Percentiles rank a stretch among this genome's conserved stretches.
Evolutionary conservation across 23 red algal genomes (phyloP).

Genomic region (Agarophyton chilense): DNA sequence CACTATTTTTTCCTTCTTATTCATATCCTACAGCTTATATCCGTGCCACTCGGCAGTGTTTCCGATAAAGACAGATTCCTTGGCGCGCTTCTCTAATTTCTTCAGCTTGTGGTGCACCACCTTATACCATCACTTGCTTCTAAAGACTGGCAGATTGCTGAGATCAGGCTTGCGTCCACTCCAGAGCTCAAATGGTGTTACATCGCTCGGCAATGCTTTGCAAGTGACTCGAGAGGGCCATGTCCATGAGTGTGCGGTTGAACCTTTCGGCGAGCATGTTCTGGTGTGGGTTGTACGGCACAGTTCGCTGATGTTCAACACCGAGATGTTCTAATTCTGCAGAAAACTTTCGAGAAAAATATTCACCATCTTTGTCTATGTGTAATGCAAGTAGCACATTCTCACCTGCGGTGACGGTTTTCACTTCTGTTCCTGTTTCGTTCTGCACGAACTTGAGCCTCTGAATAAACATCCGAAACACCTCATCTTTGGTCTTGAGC

Average conservation of each 20-base stretch:
- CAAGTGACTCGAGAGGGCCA: background rate
- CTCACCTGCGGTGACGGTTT: background rate
- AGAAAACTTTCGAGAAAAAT: background rate
- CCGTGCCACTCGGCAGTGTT: background rate
- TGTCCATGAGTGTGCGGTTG: too few species aligned
- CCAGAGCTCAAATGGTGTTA: too few species aligned
- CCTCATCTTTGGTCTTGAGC: conserved; percentile 34
- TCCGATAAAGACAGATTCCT: background rate
- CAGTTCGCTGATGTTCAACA: conserved; percentile 27
- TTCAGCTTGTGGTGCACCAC: background rate
- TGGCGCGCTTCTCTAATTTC: background rate
- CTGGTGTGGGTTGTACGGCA: background rate
- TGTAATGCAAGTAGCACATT: conserved; percentile 20
- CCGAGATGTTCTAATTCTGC: background rate
- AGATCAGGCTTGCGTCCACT: background rate
- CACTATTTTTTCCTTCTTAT: background rate
- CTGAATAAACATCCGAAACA: conserved; percentile 10
- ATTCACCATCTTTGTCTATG: conserved; percentile 38
- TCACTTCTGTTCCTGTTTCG: background rate
- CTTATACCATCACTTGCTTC: background rate
- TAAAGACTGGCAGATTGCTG: too few species aligned
- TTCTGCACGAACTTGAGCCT: conserved; percentile 30
- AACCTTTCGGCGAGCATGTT: too few species aligned
- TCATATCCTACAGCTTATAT: conserved; percentile 16
- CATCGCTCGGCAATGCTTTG: background rate